phyloP scores from a whole-genome alignment of 2,329 filamentous ascomycete species.

The Phoma sp. region DNA sequence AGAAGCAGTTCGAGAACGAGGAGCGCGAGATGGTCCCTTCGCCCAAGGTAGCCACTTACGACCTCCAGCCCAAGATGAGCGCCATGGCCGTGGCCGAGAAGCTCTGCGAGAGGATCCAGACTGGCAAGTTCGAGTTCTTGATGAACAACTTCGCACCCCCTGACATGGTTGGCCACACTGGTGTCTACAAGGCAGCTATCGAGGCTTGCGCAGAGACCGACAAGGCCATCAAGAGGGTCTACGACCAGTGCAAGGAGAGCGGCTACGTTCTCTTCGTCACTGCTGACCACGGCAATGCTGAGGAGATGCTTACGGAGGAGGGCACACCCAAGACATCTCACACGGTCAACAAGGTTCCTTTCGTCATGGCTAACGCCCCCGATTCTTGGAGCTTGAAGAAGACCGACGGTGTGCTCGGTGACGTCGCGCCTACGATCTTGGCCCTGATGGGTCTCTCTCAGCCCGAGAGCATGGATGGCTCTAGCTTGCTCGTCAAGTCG shows the following conservation, averaged over 20 bases:
- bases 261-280: slow-evolving; percentile 96
- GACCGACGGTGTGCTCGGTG: slow-evolving; percentile 87
- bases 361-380: slow-evolving; percentile 97
- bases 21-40: slow-evolving; percentile 92
- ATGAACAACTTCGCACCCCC: slow-evolving; percentile 99
- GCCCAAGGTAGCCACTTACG: slow-evolving; percentile 95
- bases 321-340: slow-evolving; percentile 98
- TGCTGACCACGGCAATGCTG: slow-evolving; percentile 93
- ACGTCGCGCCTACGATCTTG: slow-evolving; percentile 94
- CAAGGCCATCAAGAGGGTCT: slow-evolving; percentile 90
- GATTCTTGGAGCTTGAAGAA: slow-evolving; percentile 87
- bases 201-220: slow-evolving; percentile 86
- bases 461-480: slow-evolving; percentile 90
- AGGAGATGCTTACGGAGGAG: slow-evolving; percentile 98
- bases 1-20: slow-evolving; percentile 94
- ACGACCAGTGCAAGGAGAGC: slow-evolving; percentile 91
- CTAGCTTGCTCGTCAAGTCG: slow-evolving; percentile 80
- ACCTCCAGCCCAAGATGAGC: slow-evolving; percentile 94
- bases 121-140: slow-evolving; percentile 90
- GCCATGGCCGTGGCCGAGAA: slow-evolving; percentile 89
- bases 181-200: slow-evolving; percentile 94
- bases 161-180: slow-evolving; percentile 99
- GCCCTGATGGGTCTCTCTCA: slow-evolving; percentile 89
- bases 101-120: slow-evolving; percentile 83
- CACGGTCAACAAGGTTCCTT: slow-evolving; percentile 96